These are phyloP conservation scores for Primulina eburnea DNA, from an alignment of 257 asterid genomes.

Conservation along the genomic window DNA sequence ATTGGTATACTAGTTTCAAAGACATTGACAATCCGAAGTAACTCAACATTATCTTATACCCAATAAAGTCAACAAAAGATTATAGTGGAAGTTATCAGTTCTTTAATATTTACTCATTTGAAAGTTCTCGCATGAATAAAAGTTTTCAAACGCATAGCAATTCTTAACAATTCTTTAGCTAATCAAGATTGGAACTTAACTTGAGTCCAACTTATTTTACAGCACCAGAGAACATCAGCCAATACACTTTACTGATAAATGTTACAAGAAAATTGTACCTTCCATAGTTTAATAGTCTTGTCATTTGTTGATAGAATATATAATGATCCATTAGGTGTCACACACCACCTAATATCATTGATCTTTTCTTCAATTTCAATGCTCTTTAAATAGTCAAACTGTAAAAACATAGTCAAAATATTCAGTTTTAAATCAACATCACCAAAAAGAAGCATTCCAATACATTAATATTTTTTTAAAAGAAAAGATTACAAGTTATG, in stretches of 20 bases:
- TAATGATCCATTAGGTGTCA: constrained; percentile 50
- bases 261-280: constrained; percentile 44
- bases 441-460: no score
- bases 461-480: no score
- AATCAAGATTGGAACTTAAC: constrained; percentile 8
- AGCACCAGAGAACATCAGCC: not conserved
- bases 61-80: not conserved
- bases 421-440: constrained; percentile 3
- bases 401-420: constrained; percentile 25
- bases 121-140: not conserved
- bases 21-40: constrained; percentile 2
- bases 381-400: constrained; percentile 90
- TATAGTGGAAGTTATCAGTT: not conserved
- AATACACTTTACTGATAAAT: not conserved
- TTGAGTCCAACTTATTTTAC: not conserved
- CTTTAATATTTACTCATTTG: no score
- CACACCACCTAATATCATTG: constrained; percentile 64
- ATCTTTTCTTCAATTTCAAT: constrained; percentile 85
- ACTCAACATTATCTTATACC: constrained; percentile 5
- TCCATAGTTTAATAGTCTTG: constrained; percentile 85
- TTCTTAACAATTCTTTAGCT: not conserved
- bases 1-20: constrained; percentile 1
- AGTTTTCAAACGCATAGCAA: not conserved
- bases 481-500: constrained; percentile 7
- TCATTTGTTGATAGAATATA: constrained; percentile 69